These are phyloP conservation scores for Paramecium primaurelia DNA, from an alignment of 73 alveolate species.

Conservation along the genomic window DNA sequence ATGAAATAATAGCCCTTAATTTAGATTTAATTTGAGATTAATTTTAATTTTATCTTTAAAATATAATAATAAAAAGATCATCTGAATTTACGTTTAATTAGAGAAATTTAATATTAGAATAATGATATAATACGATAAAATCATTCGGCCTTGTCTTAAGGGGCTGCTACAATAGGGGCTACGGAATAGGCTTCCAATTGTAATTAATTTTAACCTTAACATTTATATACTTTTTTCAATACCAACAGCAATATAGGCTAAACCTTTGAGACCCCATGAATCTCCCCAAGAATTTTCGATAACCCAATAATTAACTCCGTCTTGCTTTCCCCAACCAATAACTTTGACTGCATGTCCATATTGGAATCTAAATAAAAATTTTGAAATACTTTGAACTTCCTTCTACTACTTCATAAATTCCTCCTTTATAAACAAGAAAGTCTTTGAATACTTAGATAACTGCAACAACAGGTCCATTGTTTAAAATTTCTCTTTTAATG, in stretches of 20 bases:
- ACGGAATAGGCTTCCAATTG: slow-evolving; percentile 63
- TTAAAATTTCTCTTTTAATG: slow-evolving; percentile 85
- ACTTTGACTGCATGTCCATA: slow-evolving; percentile 87
- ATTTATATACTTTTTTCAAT: slow-evolving; percentile 20
- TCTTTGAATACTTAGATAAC: slow-evolving; percentile 83
- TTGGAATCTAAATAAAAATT: slow-evolving; percentile 29
- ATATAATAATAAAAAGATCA: too few species aligned
- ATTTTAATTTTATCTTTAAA: too few species aligned
- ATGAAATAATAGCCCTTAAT: background rate
- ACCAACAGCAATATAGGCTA: slow-evolving; percentile 75
- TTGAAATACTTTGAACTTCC: slow-evolving; percentile 69
- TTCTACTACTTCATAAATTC: slow-evolving; percentile 84
- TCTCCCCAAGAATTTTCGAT: slow-evolving; percentile 93
- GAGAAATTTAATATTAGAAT: too few species aligned
- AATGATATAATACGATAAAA: background rate
- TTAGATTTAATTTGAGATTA: background rate
- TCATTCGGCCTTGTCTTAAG: slow-evolving; percentile 32
- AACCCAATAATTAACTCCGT: slow-evolving; percentile 86
- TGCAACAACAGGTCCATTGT: slow-evolving; percentile 89
- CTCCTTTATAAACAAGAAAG: slow-evolving; percentile 86
- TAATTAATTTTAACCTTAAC: slow-evolving; percentile 50
- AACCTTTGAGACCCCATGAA: slow-evolving; percentile 93
- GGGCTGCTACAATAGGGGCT: slow-evolving; percentile 20
- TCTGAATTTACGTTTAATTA: too few species aligned
- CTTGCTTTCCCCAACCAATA: slow-evolving; percentile 93